Conservation (phyloP, 345 rosid species). For the Brassica nigra region DNA sequence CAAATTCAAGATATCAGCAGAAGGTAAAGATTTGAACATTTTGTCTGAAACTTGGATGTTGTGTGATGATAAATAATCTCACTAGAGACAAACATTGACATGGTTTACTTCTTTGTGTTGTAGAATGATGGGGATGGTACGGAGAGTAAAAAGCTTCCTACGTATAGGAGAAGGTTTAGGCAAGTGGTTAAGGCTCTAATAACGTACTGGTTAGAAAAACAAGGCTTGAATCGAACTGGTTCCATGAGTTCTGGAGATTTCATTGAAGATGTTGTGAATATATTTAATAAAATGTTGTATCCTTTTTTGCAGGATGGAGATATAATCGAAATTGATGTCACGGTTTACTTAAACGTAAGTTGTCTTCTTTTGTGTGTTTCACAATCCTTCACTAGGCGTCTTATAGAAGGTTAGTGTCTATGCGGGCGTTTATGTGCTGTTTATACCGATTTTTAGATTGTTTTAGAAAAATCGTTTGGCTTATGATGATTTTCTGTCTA, state of each 20-base stretch:
- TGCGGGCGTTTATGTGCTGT: too few species aligned
- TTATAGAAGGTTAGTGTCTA: too few species aligned
- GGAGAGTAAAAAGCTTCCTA: constrained; percentile 68
- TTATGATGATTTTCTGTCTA: too few species aligned
- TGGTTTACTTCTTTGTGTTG: neutral
- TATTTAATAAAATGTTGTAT: too few species aligned
- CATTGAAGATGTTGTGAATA: constrained; percentile 24
- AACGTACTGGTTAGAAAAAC: constrained; percentile 48
- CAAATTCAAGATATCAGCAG: constrained; percentile 77
- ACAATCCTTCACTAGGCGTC: neutral
- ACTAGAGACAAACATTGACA: too few species aligned
- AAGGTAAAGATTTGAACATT: constrained; percentile 51
- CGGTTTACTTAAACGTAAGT: constrained; percentile 81
- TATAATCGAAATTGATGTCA: constrained; percentile 88
- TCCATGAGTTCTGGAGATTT: constrained; percentile 49
- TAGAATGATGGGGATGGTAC: constrained; percentile 74
- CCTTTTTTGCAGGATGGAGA: constrained; percentile 73
- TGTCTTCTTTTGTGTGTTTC: constrained; percentile 8
- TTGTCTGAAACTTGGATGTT: too few species aligned
- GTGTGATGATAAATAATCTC: too few species aligned
- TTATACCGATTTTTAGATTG: too few species aligned
- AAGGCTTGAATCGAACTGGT: constrained; percentile 35
- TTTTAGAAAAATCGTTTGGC: too few species aligned
- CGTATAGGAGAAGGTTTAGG: constrained; percentile 67
- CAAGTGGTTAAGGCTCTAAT: constrained; percentile 66